phyloP scores from a whole-genome alignment of 2,329 filamentous ascomycete genomes.

The Parastagonospora avenae region DNA sequence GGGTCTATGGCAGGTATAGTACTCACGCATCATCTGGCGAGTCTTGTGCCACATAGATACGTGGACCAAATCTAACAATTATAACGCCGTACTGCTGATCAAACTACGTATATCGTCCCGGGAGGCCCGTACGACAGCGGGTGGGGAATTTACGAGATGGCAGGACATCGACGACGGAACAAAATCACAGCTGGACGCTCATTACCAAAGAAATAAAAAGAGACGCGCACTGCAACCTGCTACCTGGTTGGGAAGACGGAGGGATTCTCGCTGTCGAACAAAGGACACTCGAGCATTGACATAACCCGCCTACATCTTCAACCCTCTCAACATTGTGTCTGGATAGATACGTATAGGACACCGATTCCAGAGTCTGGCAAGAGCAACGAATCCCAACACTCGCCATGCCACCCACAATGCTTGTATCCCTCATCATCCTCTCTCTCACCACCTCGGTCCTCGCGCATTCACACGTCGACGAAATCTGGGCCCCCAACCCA shows the following conservation, averaged over 20 bases:
- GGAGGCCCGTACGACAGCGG: neutral
- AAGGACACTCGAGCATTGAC: neutral
- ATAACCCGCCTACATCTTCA: too few relatives aligned
- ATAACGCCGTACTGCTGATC: neutral
- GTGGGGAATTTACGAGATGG: neutral
- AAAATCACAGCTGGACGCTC: too few relatives aligned
- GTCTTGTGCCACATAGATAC: neutral
- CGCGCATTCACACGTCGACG: conserved; percentile 23
- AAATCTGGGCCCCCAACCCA: conserved; percentile 17
- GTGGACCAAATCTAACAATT: neutral
- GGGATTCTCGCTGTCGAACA: neutral
- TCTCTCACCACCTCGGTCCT: neutral
- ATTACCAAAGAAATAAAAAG: too few relatives aligned
- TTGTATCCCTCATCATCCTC: neutral
- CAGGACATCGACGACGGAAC: neutral
- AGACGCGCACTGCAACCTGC: too few relatives aligned
- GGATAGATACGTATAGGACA: too few relatives aligned
- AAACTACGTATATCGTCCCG: neutral
- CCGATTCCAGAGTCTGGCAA: neutral
- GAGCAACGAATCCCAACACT: neutral
- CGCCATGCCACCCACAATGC: neutral
- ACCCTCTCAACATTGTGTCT: neutral
- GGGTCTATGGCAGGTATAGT: neutral
- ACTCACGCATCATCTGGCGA: neutral
- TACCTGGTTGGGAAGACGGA: too few relatives aligned